Conservation (phyloP, 225 moss, liverwort and hornwort genomes). For the Physcomitrellopsis africana region DNA sequence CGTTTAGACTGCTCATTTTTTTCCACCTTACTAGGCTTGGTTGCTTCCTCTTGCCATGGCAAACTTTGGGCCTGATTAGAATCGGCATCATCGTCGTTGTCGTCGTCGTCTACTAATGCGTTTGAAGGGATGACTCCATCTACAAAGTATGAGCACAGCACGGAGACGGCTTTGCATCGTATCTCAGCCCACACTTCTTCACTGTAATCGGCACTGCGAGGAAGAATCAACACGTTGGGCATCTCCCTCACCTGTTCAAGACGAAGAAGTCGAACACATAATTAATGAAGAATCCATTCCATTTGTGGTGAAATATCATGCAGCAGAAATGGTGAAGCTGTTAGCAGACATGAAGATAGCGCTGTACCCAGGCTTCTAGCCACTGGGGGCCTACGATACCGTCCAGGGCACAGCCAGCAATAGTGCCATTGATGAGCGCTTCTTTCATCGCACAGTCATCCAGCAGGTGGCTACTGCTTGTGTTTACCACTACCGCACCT, state of each 20-base stretch:
- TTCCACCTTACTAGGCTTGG: slow-evolving; percentile 42
- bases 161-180: slow-evolving; percentile 77
- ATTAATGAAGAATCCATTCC: slow-evolving; percentile 6
- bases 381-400: slow-evolving; percentile 97
- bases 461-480: slow-evolving; percentile 88
- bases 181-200: slow-evolving; percentile 99
- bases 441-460: slow-evolving; percentile 96
- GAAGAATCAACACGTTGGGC: slow-evolving; percentile 94
- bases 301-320: not conserved
- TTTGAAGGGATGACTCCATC: slow-evolving; percentile 77
- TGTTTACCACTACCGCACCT: slow-evolving; percentile 65
- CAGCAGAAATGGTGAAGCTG: not conserved
- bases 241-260: slow-evolving; percentile 87
- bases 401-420: slow-evolving; percentile 91
- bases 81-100: not conserved
- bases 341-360: slow-evolving; percentile 18
- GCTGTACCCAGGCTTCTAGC: slow-evolving; percentile 94
- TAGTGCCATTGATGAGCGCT: slow-evolving; percentile 78
- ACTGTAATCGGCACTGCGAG: slow-evolving; percentile 96
- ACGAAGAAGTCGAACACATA: not conserved
- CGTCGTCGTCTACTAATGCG: slow-evolving; percentile 76
- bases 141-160: slow-evolving; percentile 81
- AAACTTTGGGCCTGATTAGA: slow-evolving; percentile 47
- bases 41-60: slow-evolving; percentile 71
- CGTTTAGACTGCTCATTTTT: slow-evolving; percentile 37